Conservation (phyloP, 345 rosid species). For the Boechera retrofracta region DNA sequence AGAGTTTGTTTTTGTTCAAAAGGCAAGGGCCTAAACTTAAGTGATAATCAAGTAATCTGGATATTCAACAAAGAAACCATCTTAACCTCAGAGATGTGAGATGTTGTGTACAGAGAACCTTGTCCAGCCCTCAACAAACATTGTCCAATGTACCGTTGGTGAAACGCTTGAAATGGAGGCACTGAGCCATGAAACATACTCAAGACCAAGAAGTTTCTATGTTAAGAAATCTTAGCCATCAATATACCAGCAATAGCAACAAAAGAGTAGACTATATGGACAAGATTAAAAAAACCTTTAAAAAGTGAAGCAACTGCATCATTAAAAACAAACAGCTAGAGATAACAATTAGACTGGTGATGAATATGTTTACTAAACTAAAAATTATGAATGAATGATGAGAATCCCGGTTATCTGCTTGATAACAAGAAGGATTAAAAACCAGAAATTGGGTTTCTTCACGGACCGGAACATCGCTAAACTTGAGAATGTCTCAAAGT, state of each 20-base stretch:
- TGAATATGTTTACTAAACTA: not conserved
- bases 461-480: conserved; percentile 5
- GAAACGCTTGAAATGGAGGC: not conserved
- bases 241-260: not conserved
- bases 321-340: conserved; percentile 16
- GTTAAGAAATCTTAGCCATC: not conserved
- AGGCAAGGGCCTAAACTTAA: not conserved
- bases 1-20: not conserved
- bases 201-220: conserved; percentile 1
- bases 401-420: not conserved
- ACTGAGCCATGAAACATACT: not conserved
- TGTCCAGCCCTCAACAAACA: not conserved
- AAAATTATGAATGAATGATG: not conserved
- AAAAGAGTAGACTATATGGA: not conserved
- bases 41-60: not conserved
- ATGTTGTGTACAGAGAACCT: not conserved
- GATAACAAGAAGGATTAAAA: not conserved
- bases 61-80: conserved; percentile 1
- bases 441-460: conserved; percentile 26
- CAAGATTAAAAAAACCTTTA: conserved; percentile 1
- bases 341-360: conserved; percentile 16
- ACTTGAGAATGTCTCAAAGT: conserved; percentile 28
- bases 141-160: not conserved
- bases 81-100: conserved; percentile 1
- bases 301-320: conserved; percentile 21